Conservation (phyloP, 345 rosid genomes). For the Kandelia obovata region DNA sequence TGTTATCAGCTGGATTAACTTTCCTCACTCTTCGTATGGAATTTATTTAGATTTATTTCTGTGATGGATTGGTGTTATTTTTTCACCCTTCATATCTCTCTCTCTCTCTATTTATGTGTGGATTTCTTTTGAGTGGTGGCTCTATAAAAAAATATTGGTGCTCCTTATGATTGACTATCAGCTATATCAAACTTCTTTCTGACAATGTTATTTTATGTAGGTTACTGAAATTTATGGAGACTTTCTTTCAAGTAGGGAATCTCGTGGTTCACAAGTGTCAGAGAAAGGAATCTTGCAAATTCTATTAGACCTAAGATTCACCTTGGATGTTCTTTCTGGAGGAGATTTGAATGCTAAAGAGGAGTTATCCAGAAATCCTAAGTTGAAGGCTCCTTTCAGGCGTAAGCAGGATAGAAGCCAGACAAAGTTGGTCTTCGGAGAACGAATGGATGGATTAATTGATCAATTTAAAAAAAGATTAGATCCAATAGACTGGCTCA, state of each 20-base stretch:
- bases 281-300: conserved; percentile 93
- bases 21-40: not conserved
- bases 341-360: conserved; percentile 48
- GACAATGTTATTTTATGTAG: conserved; percentile 41
- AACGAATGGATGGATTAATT: conserved; percentile 57
- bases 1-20: not conserved
- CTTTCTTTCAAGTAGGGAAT: conserved; percentile 67
- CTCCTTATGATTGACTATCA: conserved; percentile 17
- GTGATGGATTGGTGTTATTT: not conserved
- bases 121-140: not conserved
- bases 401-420: conserved; percentile 61
- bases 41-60: not conserved
- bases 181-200: conserved; percentile 1
- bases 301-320: conserved; percentile 83
- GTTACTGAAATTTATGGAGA: conserved; percentile 63
- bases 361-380: conserved; percentile 49
- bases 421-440: conserved; percentile 44
- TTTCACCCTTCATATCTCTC: not conserved
- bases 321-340: conserved; percentile 80
- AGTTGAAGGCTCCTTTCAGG: conserved; percentile 53
- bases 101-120: not conserved
- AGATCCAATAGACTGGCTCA: conserved; percentile 98
- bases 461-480: conserved; percentile 60
- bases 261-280: conserved; percentile 60
- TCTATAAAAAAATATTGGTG: not conserved